Conservation (phyloP, 2,329 filamentous ascomycete genomes). For the Aciculosporium take region DNA sequence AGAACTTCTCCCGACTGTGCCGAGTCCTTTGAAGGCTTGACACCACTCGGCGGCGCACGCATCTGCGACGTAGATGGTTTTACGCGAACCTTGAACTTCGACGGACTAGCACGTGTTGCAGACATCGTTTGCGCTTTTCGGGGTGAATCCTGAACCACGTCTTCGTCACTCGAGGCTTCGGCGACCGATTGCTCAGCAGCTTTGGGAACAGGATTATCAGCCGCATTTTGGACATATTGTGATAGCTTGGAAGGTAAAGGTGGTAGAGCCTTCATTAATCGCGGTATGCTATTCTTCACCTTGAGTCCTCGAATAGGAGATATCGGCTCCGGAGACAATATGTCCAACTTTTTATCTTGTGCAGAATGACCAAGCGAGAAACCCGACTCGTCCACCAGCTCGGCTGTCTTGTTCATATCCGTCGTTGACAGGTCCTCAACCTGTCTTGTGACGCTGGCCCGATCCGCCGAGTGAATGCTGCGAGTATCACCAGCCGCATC, state of each 20-base stretch:
- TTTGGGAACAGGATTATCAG: neutral
- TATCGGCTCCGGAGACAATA: constrained; percentile 33
- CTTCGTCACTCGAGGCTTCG: neutral
- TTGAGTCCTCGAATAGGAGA: constrained; percentile 30
- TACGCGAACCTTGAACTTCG: constrained; percentile 17
- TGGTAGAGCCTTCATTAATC: constrained; percentile 38
- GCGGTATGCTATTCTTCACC: constrained; percentile 34
- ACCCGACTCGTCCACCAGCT: constrained; percentile 4
- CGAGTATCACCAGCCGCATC: constrained; percentile 1
- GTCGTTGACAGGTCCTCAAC: constrained; percentile 14
- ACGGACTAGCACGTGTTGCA: constrained; percentile 6
- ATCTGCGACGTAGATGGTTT: constrained; percentile 11
- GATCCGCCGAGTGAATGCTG: constrained; percentile 1
- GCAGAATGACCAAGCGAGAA: constrained; percentile 1
- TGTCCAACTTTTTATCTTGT: constrained; percentile 13
- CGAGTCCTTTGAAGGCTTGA: neutral
- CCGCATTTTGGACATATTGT: neutral
- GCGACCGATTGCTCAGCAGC: neutral
- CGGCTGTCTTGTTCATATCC: constrained; percentile 9
- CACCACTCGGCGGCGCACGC: neutral
- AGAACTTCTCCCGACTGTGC: neutral
- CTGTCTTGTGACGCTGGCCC: constrained; percentile 9
- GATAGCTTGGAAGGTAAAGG: constrained; percentile 23
- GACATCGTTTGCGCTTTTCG: neutral
- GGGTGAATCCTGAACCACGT: neutral